Conservation (phyloP, 257 asterid species). For the Solanum bulbocastanum region DNA sequence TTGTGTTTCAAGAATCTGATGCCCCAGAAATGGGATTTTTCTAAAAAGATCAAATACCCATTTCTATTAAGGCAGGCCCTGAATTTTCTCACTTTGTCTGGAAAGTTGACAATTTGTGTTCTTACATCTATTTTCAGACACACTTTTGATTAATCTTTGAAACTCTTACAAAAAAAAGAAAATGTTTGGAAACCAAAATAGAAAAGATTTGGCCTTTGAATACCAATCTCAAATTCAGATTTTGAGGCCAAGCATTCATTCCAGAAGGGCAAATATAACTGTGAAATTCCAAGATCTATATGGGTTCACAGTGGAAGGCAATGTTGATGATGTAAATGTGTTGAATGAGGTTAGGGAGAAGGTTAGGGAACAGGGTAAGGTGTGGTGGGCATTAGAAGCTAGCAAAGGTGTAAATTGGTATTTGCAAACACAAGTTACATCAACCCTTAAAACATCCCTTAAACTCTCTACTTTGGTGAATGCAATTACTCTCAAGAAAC, state of each 20-base stretch:
- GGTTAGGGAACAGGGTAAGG: constrained; percentile 80
- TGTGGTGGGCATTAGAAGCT: constrained; percentile 93
- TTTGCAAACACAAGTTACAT: constrained; percentile 36
- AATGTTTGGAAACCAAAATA: constrained; percentile 24
- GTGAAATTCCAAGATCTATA: constrained; percentile 96
- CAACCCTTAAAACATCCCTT: constrained; percentile 60
- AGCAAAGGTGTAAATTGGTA: constrained; percentile 88
- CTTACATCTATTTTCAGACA: background rate
- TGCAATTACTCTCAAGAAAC: constrained; percentile 78
- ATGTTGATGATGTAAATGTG: constrained; percentile 96
- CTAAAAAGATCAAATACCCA: background rate
- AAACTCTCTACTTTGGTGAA: constrained; percentile 66
- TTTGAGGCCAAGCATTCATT: constrained; percentile 85
- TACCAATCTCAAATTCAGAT: constrained; percentile 59
- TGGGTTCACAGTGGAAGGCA: constrained; percentile 88
- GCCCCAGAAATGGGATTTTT: background rate
- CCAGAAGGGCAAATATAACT: constrained; percentile 80
- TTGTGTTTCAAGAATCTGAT: background rate
- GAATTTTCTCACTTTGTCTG: background rate
- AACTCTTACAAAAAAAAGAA: background rate
- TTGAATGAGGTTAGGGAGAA: constrained; percentile 96
- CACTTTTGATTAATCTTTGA: background rate
- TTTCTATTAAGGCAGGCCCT: background rate
- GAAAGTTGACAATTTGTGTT: background rate
- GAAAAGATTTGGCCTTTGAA: constrained; percentile 58